Evolutionary conservation across 331 rosid genomes (phyloP), one percentile per base, ranked within the genome.

Genomic region (Prunus yedoensis): DNA sequence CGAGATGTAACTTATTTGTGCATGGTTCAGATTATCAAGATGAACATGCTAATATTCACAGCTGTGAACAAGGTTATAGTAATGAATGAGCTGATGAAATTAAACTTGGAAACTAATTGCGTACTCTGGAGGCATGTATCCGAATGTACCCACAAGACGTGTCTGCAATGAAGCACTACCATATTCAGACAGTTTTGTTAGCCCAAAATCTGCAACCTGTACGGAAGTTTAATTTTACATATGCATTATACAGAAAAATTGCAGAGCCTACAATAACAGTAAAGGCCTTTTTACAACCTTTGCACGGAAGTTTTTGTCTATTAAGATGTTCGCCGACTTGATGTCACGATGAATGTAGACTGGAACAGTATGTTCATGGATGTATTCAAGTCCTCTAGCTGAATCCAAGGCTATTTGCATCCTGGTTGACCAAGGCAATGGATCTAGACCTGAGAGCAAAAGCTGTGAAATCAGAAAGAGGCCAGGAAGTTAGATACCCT

Each of bases 61-160:
- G 8, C 21, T 5, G 5, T 53, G 59, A 53, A 53, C 59, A 53
- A 53, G 20, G 59, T 9, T 53, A 8, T 54, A n/a, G 2, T 20
- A 18, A 54, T 18, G 59, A 54, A 54, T 0, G 13, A 46, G 9
- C 5, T 38, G 73, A 27, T 23, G 46, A 66, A 66, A 9, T 25
- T 25, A 53, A 70, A 30, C 27, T 18, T 17, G 20, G 32, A 47
- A 38, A 57, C 52, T 43, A 72, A 38, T 17, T 60, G 71, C 91
- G 47, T 87, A 91, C 98, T 93, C 96, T 0, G 98, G 98, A 51
- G 98, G 89, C 96, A 93, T 93, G 85, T 93, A 93, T 73, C 97
- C 97, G 71, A 93, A 93, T 78, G 98, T 93, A 65, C 98, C 98
- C 71, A 88, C 91, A 56, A 91, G 85, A 65, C 88, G 88, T 8